phyloP scores from a whole-genome alignment of 2,329 filamentous ascomycete species.

The Neonectria ditissima region DNA sequence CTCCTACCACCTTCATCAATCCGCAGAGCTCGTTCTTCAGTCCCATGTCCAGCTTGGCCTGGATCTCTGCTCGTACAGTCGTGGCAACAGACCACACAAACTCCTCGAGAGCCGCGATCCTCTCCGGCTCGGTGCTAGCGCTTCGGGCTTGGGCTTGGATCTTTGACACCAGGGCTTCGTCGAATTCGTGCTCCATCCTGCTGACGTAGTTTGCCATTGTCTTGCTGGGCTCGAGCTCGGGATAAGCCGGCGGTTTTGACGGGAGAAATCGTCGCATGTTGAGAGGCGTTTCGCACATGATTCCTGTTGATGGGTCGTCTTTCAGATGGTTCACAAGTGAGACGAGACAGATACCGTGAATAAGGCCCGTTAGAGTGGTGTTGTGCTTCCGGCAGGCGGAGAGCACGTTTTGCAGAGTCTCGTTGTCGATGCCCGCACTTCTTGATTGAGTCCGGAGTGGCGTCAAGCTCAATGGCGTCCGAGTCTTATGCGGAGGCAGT shows the following conservation, averaged over 20 bases:
- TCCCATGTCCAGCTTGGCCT: conserved; percentile 33
- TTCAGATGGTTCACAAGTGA: conserved; percentile 32
- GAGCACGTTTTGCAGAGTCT: conserved; percentile 29
- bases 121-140: neutral
- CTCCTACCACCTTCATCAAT: conserved; percentile 35
- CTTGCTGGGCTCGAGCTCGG: conserved; percentile 20
- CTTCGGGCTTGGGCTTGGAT: conserved; percentile 2
- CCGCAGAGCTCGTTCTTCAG: conserved; percentile 37
- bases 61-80: conserved; percentile 26
- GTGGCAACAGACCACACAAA: conserved; percentile 40
- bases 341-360: conserved; percentile 36
- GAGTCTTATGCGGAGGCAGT: conserved; percentile 5
- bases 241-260: neutral
- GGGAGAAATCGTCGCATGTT: conserved; percentile 39
- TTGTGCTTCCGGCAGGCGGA: conserved; percentile 36
- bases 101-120: conserved; percentile 24
- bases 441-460: conserved; percentile 30
- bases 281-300: conserved; percentile 33
- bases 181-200: conserved; percentile 16
- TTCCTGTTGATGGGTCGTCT: conserved; percentile 7
- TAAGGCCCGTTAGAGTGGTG: conserved; percentile 42
- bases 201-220: conserved; percentile 35
- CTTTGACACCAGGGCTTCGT: neutral
- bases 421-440: conserved; percentile 20
- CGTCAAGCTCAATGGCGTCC: conserved; percentile 31